Evolutionary conservation across 768 basidiomycete species (phyloP), one percentile per base, ranked within the genome.

Genomic region (Agaricus blazei): DNA sequence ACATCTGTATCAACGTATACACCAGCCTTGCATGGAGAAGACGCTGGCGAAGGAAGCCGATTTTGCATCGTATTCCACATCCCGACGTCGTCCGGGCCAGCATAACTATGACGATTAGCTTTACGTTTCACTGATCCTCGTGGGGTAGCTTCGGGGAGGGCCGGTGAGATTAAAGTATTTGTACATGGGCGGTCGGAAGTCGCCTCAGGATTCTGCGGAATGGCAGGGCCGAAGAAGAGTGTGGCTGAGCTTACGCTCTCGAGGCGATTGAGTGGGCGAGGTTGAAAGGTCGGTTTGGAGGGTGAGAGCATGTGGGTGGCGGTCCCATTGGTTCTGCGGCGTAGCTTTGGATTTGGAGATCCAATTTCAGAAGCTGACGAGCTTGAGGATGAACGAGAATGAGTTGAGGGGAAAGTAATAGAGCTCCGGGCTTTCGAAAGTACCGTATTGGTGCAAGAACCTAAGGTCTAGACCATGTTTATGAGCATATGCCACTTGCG

Each of bases 171-270:
- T 42, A 65, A 62, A 15, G 66, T 67, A 54, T 65, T 66, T 42
- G 67, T 70, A 46, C 74, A 67, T 24, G 71, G 64, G 36, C 72
- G 70, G 28, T 49, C 49, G 9, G 67, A 63, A 34, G 62, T 58
- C 55, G 59, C 61, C 37, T 60, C 61, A 46, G 58, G 60, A 23
- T 60, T 24, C 41, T 65, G 62, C 15, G 72, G 68, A 57, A 84
- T 83, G 40, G 76, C 56, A 41, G 83, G 83, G 4, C 85, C 87
- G 63, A 88, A 89, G 67, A 88, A 88, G 9, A 86, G 68, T 0
- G 85, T 82, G 15, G 84, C 85, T n/a, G 74, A 68, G 54, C 72
- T 72, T 2, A 81, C 78, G 61, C 80, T 85, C 23, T 83, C 74
- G 19, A 81, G 74, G 36, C 86, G 80, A 45, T 66, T 75, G 41